Base-by-base conservation (phyloP, 441 rosid genomes). In the Mallotus repandus region DNA sequence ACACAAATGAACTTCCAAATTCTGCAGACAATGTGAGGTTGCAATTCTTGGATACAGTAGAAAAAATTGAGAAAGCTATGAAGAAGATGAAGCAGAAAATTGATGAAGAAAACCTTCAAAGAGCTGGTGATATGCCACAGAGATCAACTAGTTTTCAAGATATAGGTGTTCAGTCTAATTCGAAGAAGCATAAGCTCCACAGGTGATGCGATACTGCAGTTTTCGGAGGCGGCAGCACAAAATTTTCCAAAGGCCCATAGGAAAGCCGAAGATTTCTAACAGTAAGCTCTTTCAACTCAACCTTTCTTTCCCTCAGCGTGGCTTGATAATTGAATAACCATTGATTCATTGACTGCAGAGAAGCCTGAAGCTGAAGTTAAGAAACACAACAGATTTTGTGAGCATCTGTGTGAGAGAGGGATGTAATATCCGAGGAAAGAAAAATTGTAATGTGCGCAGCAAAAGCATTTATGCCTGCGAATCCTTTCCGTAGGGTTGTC, bases 401-500 rank as follows among this genome's bases (percentile, higher is more conserved):
- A 79, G 97, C 97, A 71, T 89, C 94, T 25, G 89, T 91, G 1
- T 85, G 97, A 77, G 92, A 91, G 86, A 84, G 98, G 82, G 86
- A 90, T 0, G 91, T 87, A 70, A 89, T 97, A 22, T 85, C 92
- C 62, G 97, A 92, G 79, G 98, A 90, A 69, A 83, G 96, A 79
- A 95, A 92, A 72, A 83, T 89, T 68, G 97, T 91, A 50, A 81
- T 92, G 67, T 89, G 84, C 74, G 89, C 95, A 8, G 97, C 98
- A 38, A 90, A 92, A 85, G 80, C 86, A 52, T 94, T 88, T 73
- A 94, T 87, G 84, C 95, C 97, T 9, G 70, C 76, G 14, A 94
- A 94, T 80, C 97, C 98, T 74, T 92, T 92, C 86, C 92, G 93
- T 79, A 86, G 97, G 82, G 98, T 94, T 43, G n/a, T 94, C 74